Evolutionary conservation across 2,329 filamentous ascomycete species (phyloP).

Genomic region (Ophiostoma tasmaniense): DNA sequence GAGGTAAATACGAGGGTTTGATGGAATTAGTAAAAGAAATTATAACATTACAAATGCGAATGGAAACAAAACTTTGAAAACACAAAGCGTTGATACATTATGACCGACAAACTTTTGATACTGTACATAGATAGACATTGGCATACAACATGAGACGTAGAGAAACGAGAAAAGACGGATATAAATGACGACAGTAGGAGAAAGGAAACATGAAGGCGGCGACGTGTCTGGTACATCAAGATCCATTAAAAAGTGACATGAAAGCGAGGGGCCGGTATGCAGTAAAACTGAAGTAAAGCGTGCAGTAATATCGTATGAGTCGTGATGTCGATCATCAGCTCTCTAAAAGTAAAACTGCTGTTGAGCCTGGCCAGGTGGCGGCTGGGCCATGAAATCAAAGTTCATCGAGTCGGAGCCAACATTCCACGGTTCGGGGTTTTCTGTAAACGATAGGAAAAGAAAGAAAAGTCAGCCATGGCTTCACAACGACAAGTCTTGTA

Average conservation of each 20-base stretch:
- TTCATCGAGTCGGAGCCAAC: conserved; percentile 47
- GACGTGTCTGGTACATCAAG: too few species aligned
- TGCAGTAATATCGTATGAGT: too few species aligned
- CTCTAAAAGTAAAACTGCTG: conserved; percentile 48
- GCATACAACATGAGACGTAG: background rate
- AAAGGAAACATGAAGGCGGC: too few species aligned
- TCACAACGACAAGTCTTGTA: background rate
- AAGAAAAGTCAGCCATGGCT: background rate
- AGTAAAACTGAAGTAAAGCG: too few species aligned
- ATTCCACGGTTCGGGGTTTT: conserved; percentile 53
- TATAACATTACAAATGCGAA: background rate
- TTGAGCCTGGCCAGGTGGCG: conserved; percentile 48
- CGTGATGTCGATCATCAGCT: background rate
- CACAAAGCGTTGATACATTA: background rate
- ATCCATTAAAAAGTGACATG: too few species aligned
- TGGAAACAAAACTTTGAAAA: background rate
- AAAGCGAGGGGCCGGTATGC: too few species aligned
- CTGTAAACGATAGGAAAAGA: conserved; percentile 27
- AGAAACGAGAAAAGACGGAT: background rate
- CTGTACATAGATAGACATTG: background rate
- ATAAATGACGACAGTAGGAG: background rate
- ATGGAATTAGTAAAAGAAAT: background rate
- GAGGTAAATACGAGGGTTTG: background rate
- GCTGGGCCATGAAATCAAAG: conserved; percentile 53
- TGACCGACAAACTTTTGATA: background rate